phyloP scores from a whole-genome alignment of 768 basidiomycete species.

The Boletus bicolor region DNA sequence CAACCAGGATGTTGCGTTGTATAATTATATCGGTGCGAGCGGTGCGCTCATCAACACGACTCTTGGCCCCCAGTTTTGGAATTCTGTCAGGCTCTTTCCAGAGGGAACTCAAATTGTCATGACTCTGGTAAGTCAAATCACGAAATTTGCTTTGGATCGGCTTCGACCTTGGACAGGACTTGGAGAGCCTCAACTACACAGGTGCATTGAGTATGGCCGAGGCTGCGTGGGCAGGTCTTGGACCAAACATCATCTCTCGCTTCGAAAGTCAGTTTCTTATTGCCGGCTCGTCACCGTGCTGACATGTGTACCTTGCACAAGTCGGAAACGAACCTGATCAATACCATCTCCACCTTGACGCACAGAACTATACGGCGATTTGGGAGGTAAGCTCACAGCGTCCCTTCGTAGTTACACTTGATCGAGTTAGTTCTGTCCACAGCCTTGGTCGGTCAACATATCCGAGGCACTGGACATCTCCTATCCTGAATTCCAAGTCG shows the following conservation, averaged over 20 bases:
- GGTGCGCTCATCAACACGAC: conserved; percentile 49
- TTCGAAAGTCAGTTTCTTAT: conserved; percentile 41
- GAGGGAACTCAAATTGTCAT: conserved; percentile 46
- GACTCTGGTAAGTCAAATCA: conserved; percentile 36
- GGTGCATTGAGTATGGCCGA: conserved; percentile 43
- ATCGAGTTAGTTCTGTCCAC: not conserved
- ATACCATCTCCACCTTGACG: conserved; percentile 38
- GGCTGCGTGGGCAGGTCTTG: conserved; percentile 40
- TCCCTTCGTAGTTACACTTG: not conserved
- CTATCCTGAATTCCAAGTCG: conserved; percentile 46
- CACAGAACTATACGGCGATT: conserved; percentile 41
- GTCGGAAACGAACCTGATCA: conserved; percentile 59
- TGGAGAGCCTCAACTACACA: conserved; percentile 42
- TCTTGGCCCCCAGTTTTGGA: conserved; percentile 49
- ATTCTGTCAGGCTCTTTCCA: conserved; percentile 42
- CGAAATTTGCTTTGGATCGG: not conserved
- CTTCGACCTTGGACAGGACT: no score
- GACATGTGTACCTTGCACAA: conserved; percentile 1
- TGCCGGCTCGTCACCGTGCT: not conserved
- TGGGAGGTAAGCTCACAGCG: conserved; percentile 40
- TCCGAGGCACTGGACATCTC: conserved; percentile 37
- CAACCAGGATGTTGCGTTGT: conserved; percentile 27
- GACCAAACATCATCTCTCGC: conserved; percentile 34
- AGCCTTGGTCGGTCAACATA: conserved; percentile 52
- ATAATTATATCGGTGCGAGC: conserved; percentile 42